A percentile compares a stretch with the other conserved stretches of the same genome.
Evolutionary conservation across 2,329 filamentous ascomycete species (phyloP).

Genomic region (Colletotrichum somersetense): DNA sequence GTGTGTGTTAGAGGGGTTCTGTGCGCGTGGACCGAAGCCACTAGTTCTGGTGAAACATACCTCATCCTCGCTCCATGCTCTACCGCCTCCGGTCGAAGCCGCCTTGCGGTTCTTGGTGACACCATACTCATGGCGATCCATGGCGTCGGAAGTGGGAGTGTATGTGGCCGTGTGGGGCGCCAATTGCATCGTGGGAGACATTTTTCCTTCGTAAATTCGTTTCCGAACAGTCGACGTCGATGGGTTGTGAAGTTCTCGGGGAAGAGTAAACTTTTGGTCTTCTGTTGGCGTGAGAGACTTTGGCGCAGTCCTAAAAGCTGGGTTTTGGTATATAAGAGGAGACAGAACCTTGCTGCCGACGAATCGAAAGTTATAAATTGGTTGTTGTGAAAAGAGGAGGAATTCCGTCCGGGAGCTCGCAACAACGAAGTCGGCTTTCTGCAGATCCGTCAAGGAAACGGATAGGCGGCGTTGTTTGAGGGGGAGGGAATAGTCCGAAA

Average conservation of each 20-base stretch:
- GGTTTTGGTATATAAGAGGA: constrained; percentile 29
- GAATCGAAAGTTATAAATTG: constrained; percentile 38
- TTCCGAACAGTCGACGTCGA: constrained; percentile 44
- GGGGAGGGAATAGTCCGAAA: constrained; percentile 34
- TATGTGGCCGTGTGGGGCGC: constrained; percentile 60
- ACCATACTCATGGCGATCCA: constrained; percentile 70
- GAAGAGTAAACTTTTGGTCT: constrained; percentile 1
- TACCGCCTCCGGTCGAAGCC: constrained; percentile 78
- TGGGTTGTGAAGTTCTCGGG: constrained; percentile 38
- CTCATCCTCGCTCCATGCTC: constrained; percentile 90
- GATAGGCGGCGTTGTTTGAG: constrained; percentile 31
- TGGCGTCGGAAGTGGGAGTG: constrained; percentile 64
- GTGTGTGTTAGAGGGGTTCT: constrained; percentile 19
- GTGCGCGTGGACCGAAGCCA: not conserved
- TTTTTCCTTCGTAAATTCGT: constrained; percentile 52
- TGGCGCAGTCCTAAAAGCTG: constrained; percentile 28
- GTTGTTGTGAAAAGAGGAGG: constrained; percentile 15
- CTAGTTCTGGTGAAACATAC: constrained; percentile 56
- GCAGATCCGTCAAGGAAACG: constrained; percentile 41
- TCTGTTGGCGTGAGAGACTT: constrained; percentile 21
- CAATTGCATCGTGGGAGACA: constrained; percentile 66
- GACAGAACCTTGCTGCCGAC: constrained; percentile 40
- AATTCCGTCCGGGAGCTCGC: constrained; percentile 39
- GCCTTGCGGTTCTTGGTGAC: constrained; percentile 76
- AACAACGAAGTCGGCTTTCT: constrained; percentile 41